Percentiles rank a stretch among this genome's conserved stretches.
Conservation (phyloP, 306 rosid species). For the Dalbergia cochinchinensis region DNA sequence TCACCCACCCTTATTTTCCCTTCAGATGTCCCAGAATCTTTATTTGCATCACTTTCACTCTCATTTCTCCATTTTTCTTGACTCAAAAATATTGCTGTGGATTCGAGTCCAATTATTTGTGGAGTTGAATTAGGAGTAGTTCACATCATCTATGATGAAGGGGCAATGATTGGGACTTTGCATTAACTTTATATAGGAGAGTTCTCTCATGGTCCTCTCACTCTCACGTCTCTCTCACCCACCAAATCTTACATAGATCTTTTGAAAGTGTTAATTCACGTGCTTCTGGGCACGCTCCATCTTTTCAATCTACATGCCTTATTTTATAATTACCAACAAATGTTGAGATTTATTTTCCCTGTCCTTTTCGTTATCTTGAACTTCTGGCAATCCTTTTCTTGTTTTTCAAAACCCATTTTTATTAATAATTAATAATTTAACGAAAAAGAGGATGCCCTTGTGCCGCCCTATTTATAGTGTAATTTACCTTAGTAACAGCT, state of each 20-base stretch:
- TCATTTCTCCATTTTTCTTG: neutral
- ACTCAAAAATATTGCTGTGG: neutral
- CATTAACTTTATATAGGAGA: conserved; percentile 9
- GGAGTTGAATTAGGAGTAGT: conserved; percentile 17
- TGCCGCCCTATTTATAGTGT: no score
- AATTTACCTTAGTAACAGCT: no score
- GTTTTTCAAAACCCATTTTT: neutral
- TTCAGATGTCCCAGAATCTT: neutral
- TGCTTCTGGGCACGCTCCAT: conserved; percentile 8
- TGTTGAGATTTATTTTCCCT: neutral
- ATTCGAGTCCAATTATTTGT: neutral
- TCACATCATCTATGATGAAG: conserved; percentile 21
- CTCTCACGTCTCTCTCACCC: conserved; percentile 23
- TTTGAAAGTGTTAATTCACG: conserved; percentile 34
- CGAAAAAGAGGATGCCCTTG: neutral
- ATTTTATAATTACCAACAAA: neutral
- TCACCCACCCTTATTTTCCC: neutral
- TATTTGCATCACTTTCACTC: neutral
- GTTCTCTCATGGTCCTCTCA: conserved; percentile 22
- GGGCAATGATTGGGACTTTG: conserved; percentile 28
- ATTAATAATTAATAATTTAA: neutral
- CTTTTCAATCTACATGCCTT: neutral
- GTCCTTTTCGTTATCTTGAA: conserved; percentile 28
- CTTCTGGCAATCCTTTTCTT: neutral
- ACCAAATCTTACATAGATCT: conserved; percentile 40